Percentiles rank a stretch among this genome's conserved stretches.
phyloP scores from a whole-genome alignment of 1,284 basidiomycete genomes.

The Naganishia sp. region DNA sequence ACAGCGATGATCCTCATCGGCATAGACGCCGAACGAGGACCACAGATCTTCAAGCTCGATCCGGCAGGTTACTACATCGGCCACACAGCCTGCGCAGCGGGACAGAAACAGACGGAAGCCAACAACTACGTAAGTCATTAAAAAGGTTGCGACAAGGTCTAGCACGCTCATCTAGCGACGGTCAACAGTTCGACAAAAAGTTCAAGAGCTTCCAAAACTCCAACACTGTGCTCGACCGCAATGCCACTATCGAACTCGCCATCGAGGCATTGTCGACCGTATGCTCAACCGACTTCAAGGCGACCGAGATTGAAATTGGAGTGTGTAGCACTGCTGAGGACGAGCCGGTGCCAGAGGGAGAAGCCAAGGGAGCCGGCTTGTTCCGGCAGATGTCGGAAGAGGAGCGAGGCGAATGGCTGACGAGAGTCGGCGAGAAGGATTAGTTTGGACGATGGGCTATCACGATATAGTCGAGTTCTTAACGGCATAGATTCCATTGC shows the following conservation, averaged over 20 bases:
- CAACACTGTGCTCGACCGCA: conserved; percentile 69
- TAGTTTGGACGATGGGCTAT: conserved; percentile 45
- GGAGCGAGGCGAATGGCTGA: conserved; percentile 81
- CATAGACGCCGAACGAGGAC: conserved; percentile 82
- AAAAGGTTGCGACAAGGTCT: neutral
- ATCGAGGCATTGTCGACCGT: conserved; percentile 92
- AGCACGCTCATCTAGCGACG: conserved; percentile 22
- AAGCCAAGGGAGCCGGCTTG: conserved; percentile 58
- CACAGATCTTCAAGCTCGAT: conserved; percentile 97
- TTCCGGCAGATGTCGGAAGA: conserved; percentile 82
- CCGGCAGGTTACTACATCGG: conserved; percentile 98
- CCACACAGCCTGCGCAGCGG: conserved; percentile 93
- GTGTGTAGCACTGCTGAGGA: conserved; percentile 51
- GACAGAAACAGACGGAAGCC: conserved; percentile 97
- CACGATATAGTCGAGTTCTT: neutral
- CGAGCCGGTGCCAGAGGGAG: conserved; percentile 47
- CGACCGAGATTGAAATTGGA: conserved; percentile 59
- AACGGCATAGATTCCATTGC: conserved; percentile 8
- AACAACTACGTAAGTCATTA: conserved; percentile 72
- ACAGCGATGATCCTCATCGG: conserved; percentile 96
- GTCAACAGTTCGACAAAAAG: conserved; percentile 81
- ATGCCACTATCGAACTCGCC: conserved; percentile 86
- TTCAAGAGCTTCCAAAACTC: conserved; percentile 87
- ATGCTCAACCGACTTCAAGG: conserved; percentile 91
- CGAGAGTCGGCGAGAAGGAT: conserved; percentile 93